A percentile compares a stretch with the other conserved stretches of the same genome.
phyloP scores from a whole-genome alignment of 768 basidiomycete genomes.

The Serendipita indica region DNA sequence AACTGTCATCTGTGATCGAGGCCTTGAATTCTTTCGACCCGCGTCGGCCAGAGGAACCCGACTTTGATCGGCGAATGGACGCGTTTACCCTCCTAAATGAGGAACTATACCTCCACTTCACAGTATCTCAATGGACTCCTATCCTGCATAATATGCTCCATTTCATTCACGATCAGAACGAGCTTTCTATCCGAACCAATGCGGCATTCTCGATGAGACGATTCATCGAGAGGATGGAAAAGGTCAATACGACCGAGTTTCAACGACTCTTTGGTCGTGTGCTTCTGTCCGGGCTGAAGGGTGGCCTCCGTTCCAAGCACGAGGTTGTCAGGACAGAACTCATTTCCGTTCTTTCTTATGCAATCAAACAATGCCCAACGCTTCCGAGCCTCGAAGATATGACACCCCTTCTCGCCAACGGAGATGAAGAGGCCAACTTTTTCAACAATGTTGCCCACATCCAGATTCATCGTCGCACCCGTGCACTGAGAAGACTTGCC shows the following conservation, averaged over 20 bases:
- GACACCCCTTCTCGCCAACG: conserved; percentile 62
- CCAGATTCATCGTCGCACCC: conserved; percentile 74
- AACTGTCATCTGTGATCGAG: conserved; percentile 40
- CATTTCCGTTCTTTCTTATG: conserved; percentile 60
- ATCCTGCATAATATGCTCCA: conserved; percentile 68
- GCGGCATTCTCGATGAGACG: conserved; percentile 61
- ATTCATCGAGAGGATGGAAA: conserved; percentile 51
- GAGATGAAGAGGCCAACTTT: conserved; percentile 90
- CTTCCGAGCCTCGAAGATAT: conserved; percentile 61
- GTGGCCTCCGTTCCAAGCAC: conserved; percentile 58
- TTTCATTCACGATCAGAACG: conserved; percentile 79
- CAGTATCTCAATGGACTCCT: conserved; percentile 56
- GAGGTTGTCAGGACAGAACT: conserved; percentile 82
- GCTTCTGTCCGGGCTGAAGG: conserved; percentile 66
- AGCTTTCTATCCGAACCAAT: conserved; percentile 72
- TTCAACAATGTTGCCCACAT: conserved; percentile 94
- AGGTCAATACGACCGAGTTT: conserved; percentile 21
- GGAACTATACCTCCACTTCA: conserved; percentile 35
- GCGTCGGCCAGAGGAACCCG: conserved; percentile 76
- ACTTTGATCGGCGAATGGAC: conserved; percentile 70
- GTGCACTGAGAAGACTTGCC: conserved; percentile 72
- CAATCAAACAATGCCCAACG: conserved; percentile 47
- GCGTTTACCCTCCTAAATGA: conserved; percentile 73
- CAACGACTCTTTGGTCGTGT: conserved; percentile 43
- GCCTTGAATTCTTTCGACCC: conserved; percentile 74